phyloP scores from a whole-genome alignment of 305 asterid genomes.

The Ajuga reptans region DNA sequence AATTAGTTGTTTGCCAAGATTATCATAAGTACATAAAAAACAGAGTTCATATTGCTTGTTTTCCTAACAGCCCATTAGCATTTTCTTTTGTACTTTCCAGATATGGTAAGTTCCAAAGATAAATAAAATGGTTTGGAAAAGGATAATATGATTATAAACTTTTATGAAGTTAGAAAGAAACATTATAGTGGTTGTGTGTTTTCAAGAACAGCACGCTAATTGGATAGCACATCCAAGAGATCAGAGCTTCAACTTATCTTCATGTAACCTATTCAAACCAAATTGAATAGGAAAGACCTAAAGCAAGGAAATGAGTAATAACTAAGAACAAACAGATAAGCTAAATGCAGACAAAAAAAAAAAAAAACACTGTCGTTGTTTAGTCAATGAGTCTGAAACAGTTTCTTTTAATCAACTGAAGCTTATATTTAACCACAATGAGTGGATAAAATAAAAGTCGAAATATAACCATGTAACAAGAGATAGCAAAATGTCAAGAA shows the following conservation, averaged over 20 bases:
- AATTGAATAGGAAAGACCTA: not conserved
- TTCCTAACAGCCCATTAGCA: not conserved
- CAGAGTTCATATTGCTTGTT: constrained; percentile 9
- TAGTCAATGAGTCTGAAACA: not conserved
- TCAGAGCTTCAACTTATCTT: not conserved
- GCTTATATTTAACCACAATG: not conserved
- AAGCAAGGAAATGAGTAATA: not conserved
- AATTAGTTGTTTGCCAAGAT: constrained; percentile 18
- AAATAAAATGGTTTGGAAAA: not conserved
- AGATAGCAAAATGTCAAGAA: not conserved
- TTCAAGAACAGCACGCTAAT: not conserved
- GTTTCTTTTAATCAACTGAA: constrained; percentile 1
- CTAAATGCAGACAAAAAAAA: constrained; percentile 7
- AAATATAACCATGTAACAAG: not conserved
- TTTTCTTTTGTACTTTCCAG: not conserved
- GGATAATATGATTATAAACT: not conserved
- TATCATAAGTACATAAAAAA: not conserved
- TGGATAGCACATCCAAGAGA: not conserved
- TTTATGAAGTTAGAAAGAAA: not conserved
- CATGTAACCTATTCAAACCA: not conserved
- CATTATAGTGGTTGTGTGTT: not conserved
- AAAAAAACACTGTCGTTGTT: not conserved
- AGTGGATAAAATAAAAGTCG: not conserved
- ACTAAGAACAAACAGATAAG: not conserved
- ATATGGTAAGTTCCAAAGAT: not conserved